These are phyloP conservation scores for Trichosanthes cucumerina DNA, from an alignment of 306 rosid genomes.

Conservation along the genomic window DNA sequence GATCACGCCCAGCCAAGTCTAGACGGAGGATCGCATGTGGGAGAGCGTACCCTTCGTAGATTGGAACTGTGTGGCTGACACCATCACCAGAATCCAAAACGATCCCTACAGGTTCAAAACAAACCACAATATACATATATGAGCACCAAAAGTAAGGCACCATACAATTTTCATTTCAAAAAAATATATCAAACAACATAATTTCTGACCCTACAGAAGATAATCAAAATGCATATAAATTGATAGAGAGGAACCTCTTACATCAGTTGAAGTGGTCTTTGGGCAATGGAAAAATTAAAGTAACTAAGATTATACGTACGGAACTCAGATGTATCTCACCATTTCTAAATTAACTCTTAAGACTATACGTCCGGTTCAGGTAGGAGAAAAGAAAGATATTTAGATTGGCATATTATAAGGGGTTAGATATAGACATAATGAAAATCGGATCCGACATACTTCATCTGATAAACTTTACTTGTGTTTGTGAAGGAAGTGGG, in stretches of 20 bases:
- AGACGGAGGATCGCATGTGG: conserved; percentile 98
- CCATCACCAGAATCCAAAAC: conserved; percentile 97
- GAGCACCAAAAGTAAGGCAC: background rate
- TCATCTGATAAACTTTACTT: background rate
- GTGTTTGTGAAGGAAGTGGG: background rate
- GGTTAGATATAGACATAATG: background rate
- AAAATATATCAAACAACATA: background rate
- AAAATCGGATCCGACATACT: background rate
- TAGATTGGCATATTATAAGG: background rate
- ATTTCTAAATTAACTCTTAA: background rate
- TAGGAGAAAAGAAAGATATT: background rate
- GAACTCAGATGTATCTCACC: background rate
- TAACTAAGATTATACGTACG: background rate
- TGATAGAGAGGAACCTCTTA: background rate
- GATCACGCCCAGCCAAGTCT: conserved; percentile 98
- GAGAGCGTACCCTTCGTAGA: conserved; percentile 92
- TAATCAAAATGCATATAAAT: background rate
- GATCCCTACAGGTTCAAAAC: conserved; percentile 36
- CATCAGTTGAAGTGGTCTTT: background rate
- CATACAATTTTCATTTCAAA: background rate
- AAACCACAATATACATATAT: conserved; percentile 7
- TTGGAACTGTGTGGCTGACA: conserved; percentile 98
- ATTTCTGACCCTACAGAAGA: background rate
- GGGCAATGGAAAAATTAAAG: background rate
- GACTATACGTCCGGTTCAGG: background rate